These are phyloP conservation scores for Pleodorina starrii DNA, from an alignment of 139 green algal genomes.

Conservation along the genomic window DNA sequence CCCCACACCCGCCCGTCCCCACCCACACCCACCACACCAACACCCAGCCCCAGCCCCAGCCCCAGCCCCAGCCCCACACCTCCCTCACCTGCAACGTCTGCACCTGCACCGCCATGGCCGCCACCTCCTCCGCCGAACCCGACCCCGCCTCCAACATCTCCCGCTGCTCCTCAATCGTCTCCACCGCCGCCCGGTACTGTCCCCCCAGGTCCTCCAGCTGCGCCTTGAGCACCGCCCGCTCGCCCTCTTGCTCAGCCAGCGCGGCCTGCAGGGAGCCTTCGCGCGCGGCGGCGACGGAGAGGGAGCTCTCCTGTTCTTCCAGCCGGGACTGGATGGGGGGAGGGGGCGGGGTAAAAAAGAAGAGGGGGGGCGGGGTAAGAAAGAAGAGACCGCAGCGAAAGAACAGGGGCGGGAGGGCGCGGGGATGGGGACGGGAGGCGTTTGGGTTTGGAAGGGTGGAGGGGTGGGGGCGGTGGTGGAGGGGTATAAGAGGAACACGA, in stretches of 20 bases:
- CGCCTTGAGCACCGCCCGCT: neutral
- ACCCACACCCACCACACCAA: no score
- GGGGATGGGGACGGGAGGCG: neutral
- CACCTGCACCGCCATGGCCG: conserved; percentile 14
- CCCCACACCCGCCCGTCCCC: no score
- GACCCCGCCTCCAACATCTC: neutral
- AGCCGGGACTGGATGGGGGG: conserved; percentile 47
- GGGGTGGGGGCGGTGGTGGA: neutral
- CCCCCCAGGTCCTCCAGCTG: conserved; percentile 19
- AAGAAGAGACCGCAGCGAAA: neutral
- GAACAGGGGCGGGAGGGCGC: neutral
- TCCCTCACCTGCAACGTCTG: conserved; percentile 40
- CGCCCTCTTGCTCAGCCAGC: neutral
- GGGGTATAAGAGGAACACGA: no score
- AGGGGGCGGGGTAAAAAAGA: neutral
- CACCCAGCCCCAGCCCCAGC: no score
- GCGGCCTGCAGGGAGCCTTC: neutral
- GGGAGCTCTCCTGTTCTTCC: conserved; percentile 47
- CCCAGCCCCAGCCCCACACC: neutral
- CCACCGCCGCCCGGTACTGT: conserved; percentile 16
- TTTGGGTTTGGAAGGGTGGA: no score
- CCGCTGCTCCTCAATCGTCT: neutral
- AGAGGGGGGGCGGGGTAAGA: neutral
- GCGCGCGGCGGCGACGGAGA: neutral
- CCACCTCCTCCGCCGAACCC: neutral